A percentile compares a stretch with the other conserved stretches of the same genome.
phyloP scores from a whole-genome alignment of 2,329 filamentous ascomycete species.

The Teratosphaeria gauchensis region DNA sequence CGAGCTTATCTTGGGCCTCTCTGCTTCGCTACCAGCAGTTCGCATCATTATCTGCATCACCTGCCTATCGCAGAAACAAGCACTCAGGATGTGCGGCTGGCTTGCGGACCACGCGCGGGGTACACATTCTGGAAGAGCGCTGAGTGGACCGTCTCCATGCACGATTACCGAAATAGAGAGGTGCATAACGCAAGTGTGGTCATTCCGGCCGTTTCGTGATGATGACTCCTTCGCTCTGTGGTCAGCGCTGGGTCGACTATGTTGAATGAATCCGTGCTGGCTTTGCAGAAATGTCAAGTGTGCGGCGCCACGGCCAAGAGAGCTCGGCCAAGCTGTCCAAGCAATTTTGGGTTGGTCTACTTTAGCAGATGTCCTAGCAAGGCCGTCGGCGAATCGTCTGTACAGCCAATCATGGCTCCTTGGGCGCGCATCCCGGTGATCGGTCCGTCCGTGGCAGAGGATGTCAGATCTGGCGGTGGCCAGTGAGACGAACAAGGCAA shows the following conservation, averaged over 20 bases:
- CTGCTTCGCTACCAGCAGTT: neutral
- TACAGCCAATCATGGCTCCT: neutral
- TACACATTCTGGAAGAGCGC: neutral
- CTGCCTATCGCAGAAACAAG: neutral
- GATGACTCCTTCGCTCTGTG: too few species aligned
- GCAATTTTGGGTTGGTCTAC: neutral
- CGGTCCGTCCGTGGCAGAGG: neutral
- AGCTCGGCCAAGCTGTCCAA: neutral
- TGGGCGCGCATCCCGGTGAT: neutral
- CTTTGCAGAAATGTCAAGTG: neutral
- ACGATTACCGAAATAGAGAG: neutral
- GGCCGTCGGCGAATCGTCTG: neutral
- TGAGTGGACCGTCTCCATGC: neutral
- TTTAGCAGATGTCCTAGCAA: neutral
- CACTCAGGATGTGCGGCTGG: neutral
- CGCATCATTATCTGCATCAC: neutral
- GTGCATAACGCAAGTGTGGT: neutral
- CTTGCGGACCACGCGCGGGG: neutral
- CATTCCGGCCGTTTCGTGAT: too few species aligned
- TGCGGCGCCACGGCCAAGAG: neutral
- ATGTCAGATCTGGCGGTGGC: neutral
- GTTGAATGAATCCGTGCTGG: too few species aligned
- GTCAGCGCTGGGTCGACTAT: too few species aligned
- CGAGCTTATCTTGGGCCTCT: neutral
- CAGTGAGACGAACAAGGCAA: neutral